Evolutionary conservation across 768 basidiomycete species (phyloP).

Genomic region (Cystofilobasidium bisporidii): DNA sequence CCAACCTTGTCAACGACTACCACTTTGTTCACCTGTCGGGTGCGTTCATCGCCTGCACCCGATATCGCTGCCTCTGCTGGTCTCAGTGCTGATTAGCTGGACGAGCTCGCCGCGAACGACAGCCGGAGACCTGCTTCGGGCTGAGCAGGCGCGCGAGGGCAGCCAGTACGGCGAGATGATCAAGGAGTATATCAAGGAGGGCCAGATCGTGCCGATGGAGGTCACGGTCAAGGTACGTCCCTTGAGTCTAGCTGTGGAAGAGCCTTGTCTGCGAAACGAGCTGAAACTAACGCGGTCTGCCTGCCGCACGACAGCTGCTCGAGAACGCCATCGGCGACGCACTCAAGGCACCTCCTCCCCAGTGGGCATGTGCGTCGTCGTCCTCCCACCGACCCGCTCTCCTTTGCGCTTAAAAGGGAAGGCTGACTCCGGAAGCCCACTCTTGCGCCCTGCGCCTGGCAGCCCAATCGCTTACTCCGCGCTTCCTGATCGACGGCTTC

Average conservation of each 20-base stretch:
- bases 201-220: conserved; percentile 89
- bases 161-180: conserved; percentile 78
- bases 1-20: conserved; percentile 68
- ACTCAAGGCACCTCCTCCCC: conserved; percentile 41
- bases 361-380: conserved; percentile 20
- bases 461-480: conserved; percentile 31
- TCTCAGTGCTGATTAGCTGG: too few species aligned
- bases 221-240: conserved; percentile 63
- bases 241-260: too few species aligned
- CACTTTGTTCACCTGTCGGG: conserved; percentile 89
- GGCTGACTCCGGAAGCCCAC: too few species aligned
- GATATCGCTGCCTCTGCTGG: too few species aligned
- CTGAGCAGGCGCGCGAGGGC: conserved; percentile 78
- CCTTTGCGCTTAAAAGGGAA: too few species aligned
- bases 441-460: too few species aligned
- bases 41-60: conserved; percentile 41
- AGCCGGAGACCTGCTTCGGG: conserved; percentile 97
- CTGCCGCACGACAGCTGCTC: conserved; percentile 51
- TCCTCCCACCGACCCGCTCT: not conserved
- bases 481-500: conserved; percentile 94
- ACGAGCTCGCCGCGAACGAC: not conserved
- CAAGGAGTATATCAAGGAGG: conserved; percentile 76
- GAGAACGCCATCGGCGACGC: conserved; percentile 77
- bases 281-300: not conserved
- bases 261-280: too few species aligned